Base-by-base conservation (phyloP, 257 asterid genomes). In the Scutellaria baicalensis region DNA sequence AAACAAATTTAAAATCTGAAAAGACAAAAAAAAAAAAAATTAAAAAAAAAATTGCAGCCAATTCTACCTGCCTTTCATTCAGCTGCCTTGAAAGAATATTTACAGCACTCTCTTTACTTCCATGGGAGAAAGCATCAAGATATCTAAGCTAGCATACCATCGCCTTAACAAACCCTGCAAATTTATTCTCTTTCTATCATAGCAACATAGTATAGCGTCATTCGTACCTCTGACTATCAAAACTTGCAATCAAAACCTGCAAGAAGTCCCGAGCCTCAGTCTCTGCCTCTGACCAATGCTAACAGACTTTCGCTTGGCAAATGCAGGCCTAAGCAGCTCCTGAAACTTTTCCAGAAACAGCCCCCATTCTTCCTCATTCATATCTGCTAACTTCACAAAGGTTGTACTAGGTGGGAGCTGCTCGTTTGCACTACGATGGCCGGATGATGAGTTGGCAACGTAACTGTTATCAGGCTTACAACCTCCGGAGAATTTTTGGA, bases 161-260 rank as follows among this genome's bases (percentile, higher is more conserved):
- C 60, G 50, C 58, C 51, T 27, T 78, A 72, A 74, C 89, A 80
- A 78, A 52, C 82, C 82, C 84, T 66, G 72, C 79, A 73, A 66
- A 42, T 70, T 83, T 75, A 73, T 77, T 77, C 68, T 54, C 84
- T 45, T 18, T 8, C 35, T 57, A 67, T 73, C 62, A 66, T 55
- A 66, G 73, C 3, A 60, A 73, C 43, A 52, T 21, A 38, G 3
- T 38, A 59, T 47, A 81, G 58, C n/a, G n/a, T 4, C 12, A 44
- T 2, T 60, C 45, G 76, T 69, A 72, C 75, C 70, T 68, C 75
- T 1, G 4, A 18, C 68, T 71, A 77, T 93, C 99, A 93, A 91
- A 93, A 93, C 96, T 88, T 89, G 92, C n/a, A n/a, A 77, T 93
- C 99, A 93, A 91, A 93, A 93, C 96, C 86, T 89, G 92, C 99